Evolutionary conservation across 352 stramenopile genomes (phyloP), one percentile per base, ranked within the genome.

Genomic region (Phytopythium sindhum): DNA sequence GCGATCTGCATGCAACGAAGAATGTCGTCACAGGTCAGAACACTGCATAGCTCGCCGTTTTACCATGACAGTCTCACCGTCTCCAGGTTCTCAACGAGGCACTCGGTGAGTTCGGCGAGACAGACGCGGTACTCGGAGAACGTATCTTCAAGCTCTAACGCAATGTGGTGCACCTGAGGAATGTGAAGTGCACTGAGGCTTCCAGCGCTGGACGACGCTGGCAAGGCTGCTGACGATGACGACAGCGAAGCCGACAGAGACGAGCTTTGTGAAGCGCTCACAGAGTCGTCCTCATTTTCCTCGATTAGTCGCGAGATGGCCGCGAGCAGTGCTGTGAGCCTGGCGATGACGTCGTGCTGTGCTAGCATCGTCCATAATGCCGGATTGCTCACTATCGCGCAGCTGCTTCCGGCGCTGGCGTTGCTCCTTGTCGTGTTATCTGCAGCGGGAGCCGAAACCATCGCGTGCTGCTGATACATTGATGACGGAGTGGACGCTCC

Each of bases 161-260:
- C 77, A 62, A 90, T 85, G n/a, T 75, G 74, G 48, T 74, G 66
- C 51, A 88, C 62, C 59, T 90, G 79, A 15, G 77, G 77, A 23
- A 87, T 67, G 1, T 33, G 48, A 15, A 28, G 19, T 21, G 17
- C 14, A 11, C 19, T 39, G 45, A 61, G 23, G 19, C 39, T 39
- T 63, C 35, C 44, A 42, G 28, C 33, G 14, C 9, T 69, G 3
- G 63, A 70, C 10, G 58, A 29, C 14, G 56, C 45, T 7, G 69
- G 67, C 7, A 63, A 66, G 15, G 48, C 61, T 44, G 65, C 52
- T 24, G 71, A 75, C 6, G 66, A 68, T 10, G 31, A 61, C 6
- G 67, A 70, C 2, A 67, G 78, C 42, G 67, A 70, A 23, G 57
- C 63, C 0, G 63, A 74, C 8, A n/a, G 10, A 61, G 56, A 29